Percentiles rank a stretch among this genome's conserved stretches.
phyloP scores from a whole-genome alignment of 176 grass and related monocot genomes.

The Bolboschoenus planiculmis region DNA sequence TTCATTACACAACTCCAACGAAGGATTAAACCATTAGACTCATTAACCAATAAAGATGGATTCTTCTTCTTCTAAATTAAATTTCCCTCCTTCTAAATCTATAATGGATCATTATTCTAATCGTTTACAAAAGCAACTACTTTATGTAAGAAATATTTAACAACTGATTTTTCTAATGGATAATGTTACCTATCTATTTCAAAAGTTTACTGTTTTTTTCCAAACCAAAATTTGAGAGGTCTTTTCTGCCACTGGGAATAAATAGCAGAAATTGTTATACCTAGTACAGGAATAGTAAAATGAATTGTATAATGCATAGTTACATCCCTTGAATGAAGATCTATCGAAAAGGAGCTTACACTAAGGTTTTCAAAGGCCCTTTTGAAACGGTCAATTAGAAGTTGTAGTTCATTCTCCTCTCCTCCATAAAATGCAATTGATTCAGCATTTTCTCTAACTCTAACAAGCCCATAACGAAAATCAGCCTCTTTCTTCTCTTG shows the following conservation, averaged over 20 bases:
- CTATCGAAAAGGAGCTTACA: constrained; percentile 38
- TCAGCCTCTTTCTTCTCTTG: constrained; percentile 99
- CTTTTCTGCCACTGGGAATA: background rate
- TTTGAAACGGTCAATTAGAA: constrained; percentile 83
- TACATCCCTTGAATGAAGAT: background rate
- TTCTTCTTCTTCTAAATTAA: background rate
- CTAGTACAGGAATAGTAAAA: constrained; percentile 7
- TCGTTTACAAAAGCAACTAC: background rate
- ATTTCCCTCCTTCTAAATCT: background rate
- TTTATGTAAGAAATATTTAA: background rate
- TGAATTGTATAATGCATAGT: background rate
- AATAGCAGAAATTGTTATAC: background rate
- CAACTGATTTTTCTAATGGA: background rate
- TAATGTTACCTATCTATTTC: background rate
- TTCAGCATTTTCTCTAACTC: constrained; percentile 98
- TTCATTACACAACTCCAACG: background rate
- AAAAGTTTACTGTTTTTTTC: background rate
- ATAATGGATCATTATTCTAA: background rate
- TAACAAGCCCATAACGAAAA: constrained; percentile 94
- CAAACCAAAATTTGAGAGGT: background rate
- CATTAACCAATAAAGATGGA: background rate
- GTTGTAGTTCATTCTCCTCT: constrained; percentile 87
- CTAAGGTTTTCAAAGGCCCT: constrained; percentile 87
- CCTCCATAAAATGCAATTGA: constrained; percentile 97
- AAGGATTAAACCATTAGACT: background rate